Percentiles rank a stretch among this genome's conserved stretches.
Conservation (phyloP, 148 eudicot species). For the Camellia japonica region DNA sequence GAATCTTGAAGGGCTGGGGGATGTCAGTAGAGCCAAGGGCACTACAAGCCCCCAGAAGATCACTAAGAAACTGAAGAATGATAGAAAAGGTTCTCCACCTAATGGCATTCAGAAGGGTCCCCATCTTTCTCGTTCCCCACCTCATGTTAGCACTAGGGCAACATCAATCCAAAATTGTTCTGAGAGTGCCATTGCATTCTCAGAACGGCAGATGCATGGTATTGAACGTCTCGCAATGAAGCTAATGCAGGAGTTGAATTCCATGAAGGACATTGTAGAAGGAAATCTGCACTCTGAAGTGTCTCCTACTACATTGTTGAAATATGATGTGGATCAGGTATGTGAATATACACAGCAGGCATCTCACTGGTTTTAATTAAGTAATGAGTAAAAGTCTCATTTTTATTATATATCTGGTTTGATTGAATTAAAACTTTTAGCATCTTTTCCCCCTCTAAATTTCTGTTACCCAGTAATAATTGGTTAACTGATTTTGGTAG, state of each 20-base stretch:
- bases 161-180: conserved; percentile 50
- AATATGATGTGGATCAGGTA: conserved; percentile 75
- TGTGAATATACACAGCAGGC: not conserved
- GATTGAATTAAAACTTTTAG: not conserved
- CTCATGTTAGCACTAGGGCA: conserved; percentile 34
- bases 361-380: not conserved
- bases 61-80: conserved; percentile 31
- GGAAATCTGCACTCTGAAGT: conserved; percentile 54
- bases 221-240: conserved; percentile 67
- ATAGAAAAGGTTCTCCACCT: conserved; percentile 30
- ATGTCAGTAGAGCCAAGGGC: conserved; percentile 17
- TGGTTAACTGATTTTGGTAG: not conserved
- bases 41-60: conserved; percentile 24
- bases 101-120: conserved; percentile 42
- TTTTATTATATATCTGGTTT: not conserved
- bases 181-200: conserved; percentile 52
- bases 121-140: conserved; percentile 34
- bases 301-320: conserved; percentile 38
- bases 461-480: not conserved
- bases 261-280: conserved; percentile 47
- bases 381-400: not conserved
- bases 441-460: not conserved
- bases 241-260: conserved; percentile 45
- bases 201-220: conserved; percentile 64
- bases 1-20: conserved; percentile 21